A percentile compares a stretch with the other conserved stretches of the same genome.
Conservation (phyloP, 2,329 filamentous ascomycete species). For the Sporothrix brunneoviolacea region DNA sequence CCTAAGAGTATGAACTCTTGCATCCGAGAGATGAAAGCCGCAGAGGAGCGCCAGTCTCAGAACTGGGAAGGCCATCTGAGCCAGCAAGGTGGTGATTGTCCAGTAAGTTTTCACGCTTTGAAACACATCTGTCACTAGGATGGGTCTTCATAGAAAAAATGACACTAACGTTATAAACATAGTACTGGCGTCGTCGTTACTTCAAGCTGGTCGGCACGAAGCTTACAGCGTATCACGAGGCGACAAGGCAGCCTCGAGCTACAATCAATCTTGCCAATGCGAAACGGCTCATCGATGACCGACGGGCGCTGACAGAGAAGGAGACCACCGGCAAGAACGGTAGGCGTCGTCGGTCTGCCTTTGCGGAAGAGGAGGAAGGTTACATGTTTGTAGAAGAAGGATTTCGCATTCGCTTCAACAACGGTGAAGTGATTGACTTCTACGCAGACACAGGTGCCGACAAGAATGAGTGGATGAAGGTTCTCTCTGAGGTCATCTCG, state of each 20-base stretch:
- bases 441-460: slow-evolving; percentile 84
- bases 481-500: slow-evolving; percentile 65
- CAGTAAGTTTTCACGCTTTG: slow-evolving; percentile 55
- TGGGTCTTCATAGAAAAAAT: neutral
- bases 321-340: slow-evolving; percentile 71
- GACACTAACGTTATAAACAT: slow-evolving; percentile 25
- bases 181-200: slow-evolving; percentile 97
- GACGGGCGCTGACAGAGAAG: slow-evolving; percentile 72
- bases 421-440: slow-evolving; percentile 97
- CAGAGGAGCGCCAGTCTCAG: slow-evolving; percentile 70
- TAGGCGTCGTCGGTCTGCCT: slow-evolving; percentile 82
- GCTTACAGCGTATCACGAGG: slow-evolving; percentile 91
- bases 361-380: slow-evolving; percentile 95
- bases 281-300: slow-evolving; percentile 87
- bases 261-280: slow-evolving; percentile 96
- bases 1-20: slow-evolving; percentile 99
- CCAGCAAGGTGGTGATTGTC: slow-evolving; percentile 96
- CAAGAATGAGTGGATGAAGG: slow-evolving; percentile 93
- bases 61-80: slow-evolving; percentile 86
- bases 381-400: slow-evolving; percentile 99
- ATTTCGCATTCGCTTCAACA: slow-evolving; percentile 97
- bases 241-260: slow-evolving; percentile 87
- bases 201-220: slow-evolving; percentile 91
- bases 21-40: slow-evolving; percentile 85
- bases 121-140: neutral